Evolutionary conservation across 78 protist genomes (phyloP).

Genomic region (Ministeria vibrans): DNA sequence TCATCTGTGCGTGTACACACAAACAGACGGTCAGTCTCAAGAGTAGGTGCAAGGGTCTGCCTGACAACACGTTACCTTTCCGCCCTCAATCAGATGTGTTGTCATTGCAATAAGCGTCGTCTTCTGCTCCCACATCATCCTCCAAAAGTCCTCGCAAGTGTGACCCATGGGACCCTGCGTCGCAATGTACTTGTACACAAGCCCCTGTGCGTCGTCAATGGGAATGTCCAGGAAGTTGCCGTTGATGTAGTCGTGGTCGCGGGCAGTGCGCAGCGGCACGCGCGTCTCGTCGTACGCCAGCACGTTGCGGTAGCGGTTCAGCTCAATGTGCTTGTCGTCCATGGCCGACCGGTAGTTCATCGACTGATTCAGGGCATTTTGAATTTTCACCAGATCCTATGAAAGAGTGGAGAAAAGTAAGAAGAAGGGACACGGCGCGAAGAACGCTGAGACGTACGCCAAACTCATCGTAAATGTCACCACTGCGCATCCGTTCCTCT

Average conservation of each 20-base stretch:
- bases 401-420: too few species aligned
- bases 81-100: conserved; percentile 39
- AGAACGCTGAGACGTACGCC: too few species aligned
- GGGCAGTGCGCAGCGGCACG: too few species aligned
- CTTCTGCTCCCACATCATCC: conserved; percentile 56
- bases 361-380: too few species aligned
- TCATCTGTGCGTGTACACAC: neutral
- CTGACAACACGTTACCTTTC: conserved; percentile 21
- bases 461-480: too few species aligned
- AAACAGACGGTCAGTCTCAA: neutral
- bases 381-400: too few species aligned
- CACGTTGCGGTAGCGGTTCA: too few species aligned
- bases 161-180: conserved; percentile 63
- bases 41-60: neutral
- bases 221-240: neutral
- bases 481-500: too few species aligned
- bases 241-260: conserved; percentile 33
- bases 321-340: too few species aligned
- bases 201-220: neutral
- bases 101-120: conserved; percentile 56
- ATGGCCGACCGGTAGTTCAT: too few species aligned
- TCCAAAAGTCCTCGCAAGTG: conserved; percentile 63
- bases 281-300: too few species aligned
- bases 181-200: conserved; percentile 50
- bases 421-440: too few species aligned